These are phyloP conservation scores for Sarocladium brachiariae DNA, from an alignment of 2,329 filamentous ascomycete genomes.

Conservation along the genomic window DNA sequence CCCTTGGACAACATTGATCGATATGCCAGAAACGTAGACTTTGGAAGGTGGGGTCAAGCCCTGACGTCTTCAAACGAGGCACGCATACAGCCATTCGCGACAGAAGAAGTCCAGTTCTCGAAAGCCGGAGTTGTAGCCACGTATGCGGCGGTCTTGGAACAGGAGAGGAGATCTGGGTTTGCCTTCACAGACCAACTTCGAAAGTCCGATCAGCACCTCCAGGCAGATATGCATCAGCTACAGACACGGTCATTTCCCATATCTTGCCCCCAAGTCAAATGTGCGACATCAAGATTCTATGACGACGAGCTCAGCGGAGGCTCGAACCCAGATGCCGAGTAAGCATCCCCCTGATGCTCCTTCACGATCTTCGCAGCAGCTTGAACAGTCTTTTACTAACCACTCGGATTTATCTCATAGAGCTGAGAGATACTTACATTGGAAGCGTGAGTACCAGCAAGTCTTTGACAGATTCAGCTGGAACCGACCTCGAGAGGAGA, in stretches of 20 bases:
- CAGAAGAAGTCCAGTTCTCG: not conserved
- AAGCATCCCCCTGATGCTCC: too few species aligned
- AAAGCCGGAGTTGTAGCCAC: not conserved
- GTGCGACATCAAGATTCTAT: not conserved
- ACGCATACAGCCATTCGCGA: not conserved
- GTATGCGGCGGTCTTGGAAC: too few species aligned
- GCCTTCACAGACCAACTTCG: too few species aligned
- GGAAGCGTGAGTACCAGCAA: constrained; percentile 1
- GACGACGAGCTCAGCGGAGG: not conserved
- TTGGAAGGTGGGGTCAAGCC: constrained; percentile 7
- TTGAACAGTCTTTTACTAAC: too few species aligned
- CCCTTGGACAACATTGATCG: constrained; percentile 8
- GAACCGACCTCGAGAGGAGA: not conserved
- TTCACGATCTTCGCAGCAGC: too few species aligned
- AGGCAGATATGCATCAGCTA: too few species aligned
- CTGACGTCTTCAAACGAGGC: not conserved
- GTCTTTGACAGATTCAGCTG: constrained; percentile 10
- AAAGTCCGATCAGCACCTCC: too few species aligned
- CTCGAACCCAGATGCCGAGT: not conserved
- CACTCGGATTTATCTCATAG: not conserved
- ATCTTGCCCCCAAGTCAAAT: too few species aligned
- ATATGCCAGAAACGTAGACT: constrained; percentile 8
- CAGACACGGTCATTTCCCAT: too few species aligned
- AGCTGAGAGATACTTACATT: not conserved
- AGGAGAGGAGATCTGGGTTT: too few species aligned